phyloP scores from a whole-genome alignment of 2,329 filamentous ascomycete species.

The Metarhizium sp. region DNA sequence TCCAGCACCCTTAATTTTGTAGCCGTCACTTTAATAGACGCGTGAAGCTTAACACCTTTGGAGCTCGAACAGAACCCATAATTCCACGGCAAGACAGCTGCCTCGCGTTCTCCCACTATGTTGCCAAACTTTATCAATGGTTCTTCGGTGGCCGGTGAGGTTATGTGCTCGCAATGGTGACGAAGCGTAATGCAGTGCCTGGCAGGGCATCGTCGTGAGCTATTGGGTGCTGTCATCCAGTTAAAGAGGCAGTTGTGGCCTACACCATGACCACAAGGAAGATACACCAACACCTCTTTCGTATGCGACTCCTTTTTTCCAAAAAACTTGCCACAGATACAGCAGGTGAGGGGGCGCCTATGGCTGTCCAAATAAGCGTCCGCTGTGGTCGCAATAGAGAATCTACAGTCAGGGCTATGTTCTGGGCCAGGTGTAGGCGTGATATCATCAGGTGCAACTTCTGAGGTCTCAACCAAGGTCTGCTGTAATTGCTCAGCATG shows the following conservation, averaged over 20 bases:
- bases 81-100: conserved; percentile 8
- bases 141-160: not conserved
- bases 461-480: not conserved
- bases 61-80: conserved; percentile 12
- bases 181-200: conserved; percentile 8
- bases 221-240: not conserved
- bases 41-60: not conserved
- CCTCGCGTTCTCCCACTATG: not conserved
- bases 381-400: conserved; percentile 3
- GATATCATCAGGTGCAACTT: not conserved
- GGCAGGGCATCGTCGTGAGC: conserved; percentile 6
- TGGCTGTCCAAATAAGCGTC: not conserved
- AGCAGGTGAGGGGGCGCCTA: not conserved
- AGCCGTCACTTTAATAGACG: not conserved
- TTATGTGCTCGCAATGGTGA: conserved; percentile 12
- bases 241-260: conserved; percentile 13
- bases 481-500: not conserved
- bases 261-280: conserved; percentile 18
- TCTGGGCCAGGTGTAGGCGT: not conserved
- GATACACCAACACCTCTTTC: conserved; percentile 11
- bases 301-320: not conserved
- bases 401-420: not conserved
- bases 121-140: not conserved
- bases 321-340: conserved; percentile 6
- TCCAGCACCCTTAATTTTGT: conserved; percentile 1